Conservation (phyloP, 202 grass and related monocot species). For the Zizania palustris region DNA sequence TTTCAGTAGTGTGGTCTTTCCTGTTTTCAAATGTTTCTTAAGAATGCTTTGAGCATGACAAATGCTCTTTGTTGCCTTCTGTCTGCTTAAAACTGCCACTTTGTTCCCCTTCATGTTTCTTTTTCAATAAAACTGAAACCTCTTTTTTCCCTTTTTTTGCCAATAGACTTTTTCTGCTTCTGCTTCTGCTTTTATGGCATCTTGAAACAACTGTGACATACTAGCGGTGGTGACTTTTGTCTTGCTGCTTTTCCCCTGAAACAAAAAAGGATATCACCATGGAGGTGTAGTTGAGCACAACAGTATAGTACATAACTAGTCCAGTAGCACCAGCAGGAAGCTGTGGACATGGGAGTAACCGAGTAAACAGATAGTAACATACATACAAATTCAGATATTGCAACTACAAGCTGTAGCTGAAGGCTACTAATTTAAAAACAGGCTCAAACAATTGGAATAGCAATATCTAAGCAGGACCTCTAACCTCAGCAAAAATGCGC, state of each 20-base stretch:
- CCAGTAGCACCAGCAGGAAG: no score
- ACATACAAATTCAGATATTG: not conserved
- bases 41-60: slow-evolving; percentile 61
- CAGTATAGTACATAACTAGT: no score
- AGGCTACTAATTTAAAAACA: not conserved
- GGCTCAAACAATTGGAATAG: not conserved
- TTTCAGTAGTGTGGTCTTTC: slow-evolving; percentile 9
- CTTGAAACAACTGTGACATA: slow-evolving; percentile 67
- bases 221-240: slow-evolving; percentile 49
- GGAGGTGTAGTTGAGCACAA: slow-evolving; percentile 15
- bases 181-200: slow-evolving; percentile 47
- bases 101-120: slow-evolving; percentile 48
- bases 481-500: not conserved
- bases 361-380: slow-evolving; percentile 20
- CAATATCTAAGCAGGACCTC: not conserved
- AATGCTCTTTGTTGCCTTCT: slow-evolving; percentile 48
- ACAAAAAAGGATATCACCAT: slow-evolving; percentile 31
- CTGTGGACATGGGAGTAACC: not conserved
- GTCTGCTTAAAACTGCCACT: slow-evolving; percentile 40
- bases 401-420: not conserved
- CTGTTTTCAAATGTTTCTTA: slow-evolving; percentile 53
- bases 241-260: slow-evolving; percentile 64
- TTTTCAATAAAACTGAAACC: slow-evolving; percentile 42
- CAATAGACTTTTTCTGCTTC: slow-evolving; percentile 47
- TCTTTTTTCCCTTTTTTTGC: slow-evolving; percentile 58